Evolutionary conservation across 164 flowering plant genomes (phyloP), one percentile per base, ranked within the genome.

Genomic region (Annona squamosa): DNA sequence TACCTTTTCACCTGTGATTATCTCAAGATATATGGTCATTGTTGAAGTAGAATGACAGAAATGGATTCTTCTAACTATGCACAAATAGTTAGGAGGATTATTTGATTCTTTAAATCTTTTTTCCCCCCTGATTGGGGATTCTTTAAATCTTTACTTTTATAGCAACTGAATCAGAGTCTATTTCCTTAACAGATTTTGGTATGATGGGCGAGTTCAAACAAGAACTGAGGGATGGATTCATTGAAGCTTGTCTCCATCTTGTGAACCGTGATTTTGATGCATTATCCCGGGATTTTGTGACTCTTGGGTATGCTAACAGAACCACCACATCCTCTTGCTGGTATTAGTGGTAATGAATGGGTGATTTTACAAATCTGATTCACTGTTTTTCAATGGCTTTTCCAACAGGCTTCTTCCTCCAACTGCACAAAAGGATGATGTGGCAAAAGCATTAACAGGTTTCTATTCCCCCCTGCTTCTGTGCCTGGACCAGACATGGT

Each of bases 141-240:
- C 47, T 61, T 52, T 44, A 71, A 48, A 12, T 42, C 6, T 43
- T 48, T 37, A 59, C 17, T 71, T 16, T 48, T 9, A 68, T 7
- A 41, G 13, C 37, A 44, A 70, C 26, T 63, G 12, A 19, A 17
- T 59, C 26, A 18, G 7, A 37, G 10, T 42, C 73, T 79, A 68
- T 81, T 74, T 74, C 44, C 48, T 68, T 13, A 43, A 76, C 89
- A 95, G 99, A 95, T 84, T 95, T 95, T 85, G 99, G 99, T 65
- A 95, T 95, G 99, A 90, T 95, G 98, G 99, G 99, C 78, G 99
- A 93, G 76, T 95, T 95, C 77, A 89, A 83, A 80, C 84, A 89
- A 82, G 98, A 95, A 77, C 79, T 89, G 46, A 92, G 97, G 63
- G 92, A 93, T 81, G 99, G 94, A 80, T 95, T 95, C 75, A 87